Base-by-base conservation (phyloP, 108 stramenopile species). In the Skeletonema tropicum region DNA sequence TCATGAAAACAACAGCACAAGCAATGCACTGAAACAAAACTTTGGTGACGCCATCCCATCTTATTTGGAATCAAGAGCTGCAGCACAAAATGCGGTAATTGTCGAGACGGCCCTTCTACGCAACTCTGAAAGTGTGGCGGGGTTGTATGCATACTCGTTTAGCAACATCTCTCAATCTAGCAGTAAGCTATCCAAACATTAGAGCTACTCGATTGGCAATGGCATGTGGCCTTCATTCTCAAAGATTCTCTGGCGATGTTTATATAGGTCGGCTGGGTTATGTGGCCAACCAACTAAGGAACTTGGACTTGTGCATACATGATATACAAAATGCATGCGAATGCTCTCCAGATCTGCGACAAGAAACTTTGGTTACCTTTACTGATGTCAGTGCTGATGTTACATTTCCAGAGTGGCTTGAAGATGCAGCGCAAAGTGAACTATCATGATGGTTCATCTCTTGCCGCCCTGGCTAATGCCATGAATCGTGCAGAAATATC, bases 181-280 rank as follows among this genome's bases (percentile, higher is more conserved):
- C 23, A 30, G 17, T 32, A 9, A 59, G 30, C 14, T 12, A 25
- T 9, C 81, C 83, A 7, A 95, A 95, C 64, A 42, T 89, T 33
- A 80, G 94, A 19, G 95, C 92, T 3, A 93, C 92, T 2, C 60
- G 89, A 36, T 79, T 96, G 69, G 88, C 91, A 55, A 93, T 93
- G 95, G 88, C 92, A 10, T 92, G 91, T 62, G 95, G 95, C 19
- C 60, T 86, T 13, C 82, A 89, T 42, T 75, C 85, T 2, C 58
- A 68, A 26, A 70, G 91, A 30, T 90, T 95, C 63, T 25, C 19
- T 17, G 90, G 89, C 3, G 66, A 82, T 60, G 87, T 93, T 5
- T 74, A 82, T 21, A 31, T 95, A 35, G 85, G 84, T 0, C 83
- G 88, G 17, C 57, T 63, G n/a, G 83, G 74, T 13, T 76, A 76